A percentile compares a stretch with the other conserved stretches of the same genome.
These are phyloP conservation scores for Penicillium sp. DNA, from an alignment of 2,329 filamentous ascomycete species.

Conservation along the genomic window DNA sequence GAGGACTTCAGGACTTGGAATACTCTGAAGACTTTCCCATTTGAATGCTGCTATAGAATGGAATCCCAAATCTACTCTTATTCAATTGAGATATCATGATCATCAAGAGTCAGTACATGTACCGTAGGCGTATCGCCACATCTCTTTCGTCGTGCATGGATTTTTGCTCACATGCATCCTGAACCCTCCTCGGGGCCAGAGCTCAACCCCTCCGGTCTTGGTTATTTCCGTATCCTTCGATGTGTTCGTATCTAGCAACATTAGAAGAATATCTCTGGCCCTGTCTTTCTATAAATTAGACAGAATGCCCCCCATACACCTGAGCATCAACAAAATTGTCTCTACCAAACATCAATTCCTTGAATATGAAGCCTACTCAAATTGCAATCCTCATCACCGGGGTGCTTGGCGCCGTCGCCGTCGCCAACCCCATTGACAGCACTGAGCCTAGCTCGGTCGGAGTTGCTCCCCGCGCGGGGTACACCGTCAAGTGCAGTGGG, in stretches of 20 bases:
- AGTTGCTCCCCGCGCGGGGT: neutral
- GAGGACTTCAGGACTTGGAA: neutral
- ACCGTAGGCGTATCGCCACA: neutral
- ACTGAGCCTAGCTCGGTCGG: neutral
- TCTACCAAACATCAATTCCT: neutral
- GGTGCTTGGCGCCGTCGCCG: neutral
- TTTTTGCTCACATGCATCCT: neutral
- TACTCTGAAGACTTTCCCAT: neutral
- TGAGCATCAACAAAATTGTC: neutral
- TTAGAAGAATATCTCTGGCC: neutral
- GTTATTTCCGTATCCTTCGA: neutral
- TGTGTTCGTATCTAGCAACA: neutral
- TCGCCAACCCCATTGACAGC: neutral
- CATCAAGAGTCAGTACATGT: neutral
- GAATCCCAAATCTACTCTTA: neutral
- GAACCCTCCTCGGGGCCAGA: neutral
- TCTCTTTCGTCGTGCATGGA: neutral
- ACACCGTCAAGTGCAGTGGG: neutral
- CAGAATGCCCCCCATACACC: neutral
- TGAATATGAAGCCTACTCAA: neutral
- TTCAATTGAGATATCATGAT: neutral
- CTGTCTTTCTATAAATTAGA: neutral
- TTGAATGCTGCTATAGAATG: neutral
- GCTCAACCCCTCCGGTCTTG: neutral
- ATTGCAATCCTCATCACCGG: neutral